phyloP scores from a whole-genome alignment of 75 land plant genomes.

The Sequoia sempervirens region DNA sequence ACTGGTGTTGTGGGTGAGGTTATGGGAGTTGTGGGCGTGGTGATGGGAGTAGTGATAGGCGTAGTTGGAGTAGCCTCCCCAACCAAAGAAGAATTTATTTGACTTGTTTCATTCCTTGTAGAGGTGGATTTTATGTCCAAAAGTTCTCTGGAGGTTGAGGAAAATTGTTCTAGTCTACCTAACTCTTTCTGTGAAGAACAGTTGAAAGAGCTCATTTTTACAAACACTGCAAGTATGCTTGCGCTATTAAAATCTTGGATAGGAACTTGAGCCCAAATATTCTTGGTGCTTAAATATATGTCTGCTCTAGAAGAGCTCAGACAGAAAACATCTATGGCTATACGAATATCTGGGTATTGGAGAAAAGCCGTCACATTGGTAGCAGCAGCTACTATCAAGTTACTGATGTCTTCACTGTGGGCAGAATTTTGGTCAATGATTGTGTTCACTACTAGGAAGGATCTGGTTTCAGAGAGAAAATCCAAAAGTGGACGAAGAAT shows the following conservation, averaged over 20 bases:
- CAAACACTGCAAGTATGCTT: neutral
- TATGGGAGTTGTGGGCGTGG: constrained; percentile 1
- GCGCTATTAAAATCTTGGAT: neutral
- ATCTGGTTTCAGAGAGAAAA: neutral
- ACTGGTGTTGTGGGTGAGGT: neutral
- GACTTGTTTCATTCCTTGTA: neutral
- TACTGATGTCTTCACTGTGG: neutral
- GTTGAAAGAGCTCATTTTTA: constrained; percentile 1
- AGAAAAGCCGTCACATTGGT: constrained; percentile 3
- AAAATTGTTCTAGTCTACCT: neutral
- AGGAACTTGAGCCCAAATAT: neutral
- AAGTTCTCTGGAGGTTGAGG: neutral
- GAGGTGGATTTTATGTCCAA: neutral
- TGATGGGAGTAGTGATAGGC: neutral
- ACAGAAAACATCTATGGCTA: neutral
- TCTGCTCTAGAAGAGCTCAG: neutral
- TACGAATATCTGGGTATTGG: neutral
- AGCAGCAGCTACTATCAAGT: constrained; percentile 2
- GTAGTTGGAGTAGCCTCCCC: constrained; percentile 6
- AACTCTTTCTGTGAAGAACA: neutral
- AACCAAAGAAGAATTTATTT: neutral
- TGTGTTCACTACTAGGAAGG: neutral
- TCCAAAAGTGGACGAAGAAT: neutral
- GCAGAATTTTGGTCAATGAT: neutral
- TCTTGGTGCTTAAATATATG: neutral